Evolutionary conservation across 2,329 filamentous ascomycete species (phyloP), one percentile per base, ranked within the genome.

Genomic region (Uncinocarpus reesii): DNA sequence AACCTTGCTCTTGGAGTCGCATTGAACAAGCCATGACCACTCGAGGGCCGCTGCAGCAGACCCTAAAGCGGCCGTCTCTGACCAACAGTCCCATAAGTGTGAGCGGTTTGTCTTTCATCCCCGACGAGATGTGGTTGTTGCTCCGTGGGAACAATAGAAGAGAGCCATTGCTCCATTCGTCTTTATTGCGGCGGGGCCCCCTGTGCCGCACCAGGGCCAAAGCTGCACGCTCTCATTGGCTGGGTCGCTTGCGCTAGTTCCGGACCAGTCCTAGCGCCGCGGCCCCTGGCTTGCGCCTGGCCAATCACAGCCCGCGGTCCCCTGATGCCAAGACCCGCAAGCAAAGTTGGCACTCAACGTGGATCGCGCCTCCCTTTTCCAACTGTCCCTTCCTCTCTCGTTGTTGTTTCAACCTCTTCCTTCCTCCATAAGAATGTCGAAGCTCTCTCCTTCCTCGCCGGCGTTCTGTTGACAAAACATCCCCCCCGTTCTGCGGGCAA

Each of bases 371-470:
- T 28, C 29, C 34, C 41, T 28, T 28, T 34, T 31, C 23, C 11
- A 26, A 34, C 16, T 11, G 35, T 47, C 26, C 24, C 36, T 15
- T 31, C 16, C 10, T 20, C 10, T 20, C 16, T 24, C 18, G 45
- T 47, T 16, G 20, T 47, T 34, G 44, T 47, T 47, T 40, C 45
- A 26, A 32, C 5, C 31, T 15, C 6, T 20, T 13, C 37, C 4
- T 2, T 42, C 29, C 21, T 11, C n/a, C 23, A 32, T 15, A 29
- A n/a, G n/a, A n/a, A 48, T 48, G 37, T 16, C 16, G 26, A 34
- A 35, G 15, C 28, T 41, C 45, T 34, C 28, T 48, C 24, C 16
- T 41, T 41, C n/a, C n/a, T n/a, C n/a, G n/a, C n/a, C n/a, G n/a
- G n/a, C n/a, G n/a, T n/a, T n/a, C n/a, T n/a, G n/a, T n/a, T n/a